Evolutionary conservation across 768 basidiomycete species (phyloP), one percentile per base, ranked within the genome.

Genomic region (Naganishia antarctica): DNA sequence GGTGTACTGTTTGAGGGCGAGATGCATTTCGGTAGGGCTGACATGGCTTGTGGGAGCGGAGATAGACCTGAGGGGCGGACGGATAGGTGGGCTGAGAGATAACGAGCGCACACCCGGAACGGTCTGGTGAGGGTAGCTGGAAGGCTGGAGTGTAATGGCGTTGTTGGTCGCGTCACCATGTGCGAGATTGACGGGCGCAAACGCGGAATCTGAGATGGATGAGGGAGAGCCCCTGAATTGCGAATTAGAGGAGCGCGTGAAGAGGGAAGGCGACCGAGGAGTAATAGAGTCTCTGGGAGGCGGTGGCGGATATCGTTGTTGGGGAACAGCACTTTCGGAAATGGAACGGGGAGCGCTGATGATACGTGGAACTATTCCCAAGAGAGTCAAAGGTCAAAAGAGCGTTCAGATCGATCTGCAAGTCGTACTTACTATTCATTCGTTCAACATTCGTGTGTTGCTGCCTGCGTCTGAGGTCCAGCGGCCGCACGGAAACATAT

Each of bases 381-480:
- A 15, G 26, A 7, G 23, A 41, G 53, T 41, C 5, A 11, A 21
- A 15, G n/a, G n/a, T 18, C 37, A 40, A n/a, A n/a, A n/a, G n/a
- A n/a, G n/a, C n/a, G 37, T 40, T 16, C 7, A 16, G 37, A 40
- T 16, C 37, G 37, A 40, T 8, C 8, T 7, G 37, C 37, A 40
- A 7, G 16, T 15, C 8, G 13, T 12, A 40, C 53, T 57, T 16
- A 57, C 53, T 3, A 13, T 23, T n/a, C 7, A 2, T 2, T 4
- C n/a, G 13, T 6, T n/a, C 26, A 26, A 6, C 23, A n/a, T 40
- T n/a, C 12, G 11, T 13, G 13, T 37, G 34, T 1, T 57, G 18
- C 26, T 57, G 53, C 40, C 53, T 31, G 9, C 53, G 53, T 15
- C 40, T 57, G 34, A 57, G 53, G 13, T 57, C 53, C 53, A 57